phyloP scores from a whole-genome alignment of 345 rosid species.

The Geranium brycei region DNA sequence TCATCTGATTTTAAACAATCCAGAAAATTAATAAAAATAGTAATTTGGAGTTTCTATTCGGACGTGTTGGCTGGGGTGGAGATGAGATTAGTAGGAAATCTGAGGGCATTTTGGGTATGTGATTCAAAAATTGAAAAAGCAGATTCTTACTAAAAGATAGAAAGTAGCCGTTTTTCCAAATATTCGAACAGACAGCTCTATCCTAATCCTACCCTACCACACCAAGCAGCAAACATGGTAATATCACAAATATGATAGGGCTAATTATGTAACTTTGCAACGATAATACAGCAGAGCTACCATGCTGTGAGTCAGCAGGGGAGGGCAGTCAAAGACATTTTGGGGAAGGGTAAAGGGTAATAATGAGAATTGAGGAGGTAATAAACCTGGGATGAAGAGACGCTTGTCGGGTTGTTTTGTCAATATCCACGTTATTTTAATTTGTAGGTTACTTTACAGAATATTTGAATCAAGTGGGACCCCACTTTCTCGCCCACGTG shows the following conservation, averaged over 20 bases:
- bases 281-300: background rate
- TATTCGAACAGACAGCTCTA: background rate
- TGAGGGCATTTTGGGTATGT: constrained; percentile 1
- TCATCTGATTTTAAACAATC: too few relatives aligned
- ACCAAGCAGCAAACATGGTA: too few relatives aligned
- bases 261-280: background rate
- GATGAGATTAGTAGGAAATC: background rate
- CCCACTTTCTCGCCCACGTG: background rate
- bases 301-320: background rate
- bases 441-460: too few relatives aligned
- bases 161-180: constrained; percentile 6
- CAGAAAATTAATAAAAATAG: too few relatives aligned
- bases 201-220: background rate
- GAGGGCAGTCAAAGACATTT: background rate
- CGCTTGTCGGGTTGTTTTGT: constrained; percentile 6
- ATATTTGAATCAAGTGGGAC: background rate
- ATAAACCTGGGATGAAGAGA: background rate
- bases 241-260: background rate
- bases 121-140: constrained; percentile 3
- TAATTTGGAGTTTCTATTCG: background rate
- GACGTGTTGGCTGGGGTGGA: background rate
- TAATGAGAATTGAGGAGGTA: background rate
- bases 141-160: background rate
- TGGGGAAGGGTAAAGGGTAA: background rate
- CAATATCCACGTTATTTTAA: background rate